Evolutionary conservation across 139 green algal genomes (phyloP).

Genomic region (Coccomyxa sp.): DNA sequence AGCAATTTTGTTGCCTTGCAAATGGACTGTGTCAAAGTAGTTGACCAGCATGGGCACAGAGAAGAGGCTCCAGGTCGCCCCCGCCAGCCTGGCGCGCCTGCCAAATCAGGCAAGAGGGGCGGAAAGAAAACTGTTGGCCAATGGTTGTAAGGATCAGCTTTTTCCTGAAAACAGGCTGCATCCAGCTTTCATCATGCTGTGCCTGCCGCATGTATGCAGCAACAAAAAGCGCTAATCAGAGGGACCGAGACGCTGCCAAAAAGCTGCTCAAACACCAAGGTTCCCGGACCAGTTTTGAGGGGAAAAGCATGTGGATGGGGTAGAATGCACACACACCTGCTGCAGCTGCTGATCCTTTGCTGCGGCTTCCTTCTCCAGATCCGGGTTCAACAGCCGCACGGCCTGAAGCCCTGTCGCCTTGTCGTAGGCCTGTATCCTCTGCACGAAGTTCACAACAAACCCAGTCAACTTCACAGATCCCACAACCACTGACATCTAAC

Average conservation of each 20-base stretch:
- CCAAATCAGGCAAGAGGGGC: neutral
- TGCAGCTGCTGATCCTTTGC: neutral
- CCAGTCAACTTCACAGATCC: neutral
- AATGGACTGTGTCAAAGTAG: neutral
- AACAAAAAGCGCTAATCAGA: neutral
- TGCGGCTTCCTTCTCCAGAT: neutral
- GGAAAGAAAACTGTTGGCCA: too few relatives aligned
- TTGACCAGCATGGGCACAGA: neutral
- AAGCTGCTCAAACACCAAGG: too few relatives aligned
- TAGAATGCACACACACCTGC: neutral
- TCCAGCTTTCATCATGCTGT: too few relatives aligned
- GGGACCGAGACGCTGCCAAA: too few relatives aligned
- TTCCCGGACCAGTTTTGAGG: neutral
- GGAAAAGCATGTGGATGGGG: neutral
- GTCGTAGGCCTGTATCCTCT: constrained; percentile 1
- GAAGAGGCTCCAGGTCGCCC: too few relatives aligned
- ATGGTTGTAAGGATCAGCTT: too few relatives aligned
- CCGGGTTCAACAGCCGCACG: neutral
- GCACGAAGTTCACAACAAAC: neutral
- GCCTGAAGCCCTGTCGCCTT: neutral
- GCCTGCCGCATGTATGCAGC: neutral
- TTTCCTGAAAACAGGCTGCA: too few relatives aligned
- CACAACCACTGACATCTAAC: neutral
- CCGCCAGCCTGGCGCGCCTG: neutral
- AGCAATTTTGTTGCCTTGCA: neutral